Base-by-base conservation (phyloP, 108 stramenopile species). In the Nitzschia sp. region DNA sequence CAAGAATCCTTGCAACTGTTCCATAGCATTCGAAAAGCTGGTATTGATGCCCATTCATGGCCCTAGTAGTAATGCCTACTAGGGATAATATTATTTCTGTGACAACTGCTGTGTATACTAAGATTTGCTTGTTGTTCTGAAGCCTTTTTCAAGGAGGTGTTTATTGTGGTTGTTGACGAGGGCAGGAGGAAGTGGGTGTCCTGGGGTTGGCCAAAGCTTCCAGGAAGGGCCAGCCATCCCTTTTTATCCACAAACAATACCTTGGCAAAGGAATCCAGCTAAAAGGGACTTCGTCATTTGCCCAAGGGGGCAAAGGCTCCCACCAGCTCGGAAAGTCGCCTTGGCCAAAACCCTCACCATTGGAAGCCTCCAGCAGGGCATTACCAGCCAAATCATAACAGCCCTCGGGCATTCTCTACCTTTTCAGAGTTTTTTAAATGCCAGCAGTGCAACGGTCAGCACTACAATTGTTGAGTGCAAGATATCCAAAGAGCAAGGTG, bases 161-260 rank as follows among this genome's bases (percentile, higher is more conserved):
- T n/a, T n/a, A n/a, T n/a, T n/a, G n/a, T n/a, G n/a, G n/a, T n/a
- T n/a, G n/a, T n/a, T n/a, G n/a, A n/a, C n/a, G n/a, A n/a, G n/a
- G n/a, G n/a, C n/a, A n/a, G n/a, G n/a, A n/a, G n/a, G n/a, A n/a
- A n/a, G n/a, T n/a, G n/a, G 83, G 70, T 46, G 56, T 45, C 23
- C 68, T 57, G 21, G 5, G 32, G 26, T 62, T 66, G 8, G 88
- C 84, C 69, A 66, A 66, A 35, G 71, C 29, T 34, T 68, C 51
- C 29, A 92, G 49, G 38, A 92, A 80, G 80, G 2, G 86, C 80
- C 62, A 75, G 76, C 56, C 72, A 72, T 72, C 79, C 66, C 63
- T 91, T 91, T 33, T 23, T 62, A 19, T 68, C 60, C 1, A 33
- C 74, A 57, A 49, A 77, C 17, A 90, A 75, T 38, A 70, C 74